These are phyloP conservation scores for Hypoxylon fragiforme DNA, from an alignment of 495 filamentous ascomycete species.

Conservation along the genomic window DNA sequence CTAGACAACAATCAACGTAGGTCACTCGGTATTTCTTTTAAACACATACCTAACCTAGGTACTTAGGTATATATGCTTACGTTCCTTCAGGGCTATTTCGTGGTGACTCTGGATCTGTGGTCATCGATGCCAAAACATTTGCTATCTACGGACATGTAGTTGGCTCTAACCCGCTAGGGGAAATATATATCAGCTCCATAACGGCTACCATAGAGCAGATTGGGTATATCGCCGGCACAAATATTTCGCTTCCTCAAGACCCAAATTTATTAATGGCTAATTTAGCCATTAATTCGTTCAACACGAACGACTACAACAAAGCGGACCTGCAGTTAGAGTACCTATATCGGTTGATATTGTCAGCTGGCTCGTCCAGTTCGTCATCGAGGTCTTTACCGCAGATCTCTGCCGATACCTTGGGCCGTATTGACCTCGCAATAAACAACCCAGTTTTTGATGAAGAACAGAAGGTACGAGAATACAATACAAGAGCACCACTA, in stretches of 20 bases:
- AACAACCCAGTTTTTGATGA: background rate
- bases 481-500: background rate
- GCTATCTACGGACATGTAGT: conserved; percentile 34
- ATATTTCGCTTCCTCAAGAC: background rate
- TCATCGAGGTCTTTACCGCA: no score
- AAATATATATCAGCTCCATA: conserved; percentile 20
- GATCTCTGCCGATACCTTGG: no score
- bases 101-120: conserved; percentile 33
- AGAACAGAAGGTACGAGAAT: background rate
- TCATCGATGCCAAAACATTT: conserved; percentile 22
- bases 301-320: background rate
- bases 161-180: conserved; percentile 32
- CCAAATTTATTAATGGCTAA: background rate
- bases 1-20: background rate
- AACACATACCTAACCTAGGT: no score
- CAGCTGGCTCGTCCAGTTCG: background rate
- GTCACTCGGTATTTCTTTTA: background rate
- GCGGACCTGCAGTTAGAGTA: background rate
- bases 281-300: background rate
- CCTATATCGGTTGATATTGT: background rate
- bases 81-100: background rate
- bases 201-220: background rate
- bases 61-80: background rate
- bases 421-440: no score
- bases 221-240: background rate